Evolutionary conservation across 2,329 filamentous ascomycete species (phyloP), one percentile per base, ranked within the genome.

Genomic region (Colletotrichum tanaceti): DNA sequence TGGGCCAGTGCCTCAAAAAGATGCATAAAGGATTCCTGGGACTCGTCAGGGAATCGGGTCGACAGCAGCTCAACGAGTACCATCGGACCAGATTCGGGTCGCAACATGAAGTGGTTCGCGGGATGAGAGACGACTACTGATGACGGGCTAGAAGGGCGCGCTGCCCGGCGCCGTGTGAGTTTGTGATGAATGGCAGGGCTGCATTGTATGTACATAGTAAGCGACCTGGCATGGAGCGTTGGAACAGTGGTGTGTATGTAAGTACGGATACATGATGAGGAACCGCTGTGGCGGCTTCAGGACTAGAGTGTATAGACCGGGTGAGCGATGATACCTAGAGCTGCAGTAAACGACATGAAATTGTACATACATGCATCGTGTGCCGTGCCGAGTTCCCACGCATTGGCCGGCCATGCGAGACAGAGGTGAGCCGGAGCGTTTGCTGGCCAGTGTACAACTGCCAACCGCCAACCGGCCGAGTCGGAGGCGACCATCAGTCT

Each of bases 1-100:
- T 77, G 14, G 63, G 57, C 7, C 65, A 65, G 35, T 78, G 77
- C 13, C 69, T 78, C 13, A 67, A 71, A 58, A 55, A 24, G 71
- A 72, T 5, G 16, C 77, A 78, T 55, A 65, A 72, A 10, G 77
- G 77, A 1, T 64, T 77, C 2, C 73, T 76, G 57, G 77, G 77
- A 0, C 65, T 76, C 39, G 77, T 78, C 7, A 74, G 75, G 63
- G 75, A 77, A 58, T 66, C 63, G 10, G 72, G 76, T 38, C 72
- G 76, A 50, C 73, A 68, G 52, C 70, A 74, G 71, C 65, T 70
- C 53, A 65, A 69, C 41, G 57, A 71, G 46, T 65, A 71, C 32
- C 65, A 71, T 47, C 50, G 49, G 43, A 41, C 53, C 18, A 60
- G 68, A 35, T 65, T 52, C 20, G 65, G 20, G 20, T 60, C 68